Base-by-base conservation (phyloP, 768 basidiomycete genomes). In the Rhizopogon salebrosus region DNA sequence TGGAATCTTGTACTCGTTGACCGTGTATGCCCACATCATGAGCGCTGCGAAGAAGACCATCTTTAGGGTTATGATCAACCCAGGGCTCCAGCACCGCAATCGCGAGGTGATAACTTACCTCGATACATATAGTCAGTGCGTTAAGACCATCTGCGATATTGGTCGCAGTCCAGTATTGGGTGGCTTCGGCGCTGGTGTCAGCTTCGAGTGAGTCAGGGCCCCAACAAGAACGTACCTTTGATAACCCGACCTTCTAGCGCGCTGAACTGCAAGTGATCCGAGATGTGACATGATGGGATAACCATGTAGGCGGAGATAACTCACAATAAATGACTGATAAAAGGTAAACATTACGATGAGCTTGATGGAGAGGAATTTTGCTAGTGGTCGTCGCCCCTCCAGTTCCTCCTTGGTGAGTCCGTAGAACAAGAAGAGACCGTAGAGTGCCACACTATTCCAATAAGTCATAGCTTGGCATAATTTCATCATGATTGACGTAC, bases 281-380 rank as follows among this genome's bases (percentile, higher is more conserved):
- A 55, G 35, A 39, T 1, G 8, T 13, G 36, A 26, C 20, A 41
- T 45, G 16, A 31, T n/a, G 40, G 18, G 31, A 29, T 16, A 16
- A 22, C 22, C 2, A 13, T 0, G 10, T 16, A 16, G 26, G 10
- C 8, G 16, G 9, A n/a, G 2, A 48, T 3, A 23, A 70, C 84
- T 50, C 61, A 87, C 85, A 48, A 90, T 67, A 60, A 92, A 87
- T 1, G 79, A 75, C 62, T 94, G 93, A 66, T 94, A 95, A 68
- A 90, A 94, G 0, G 91, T 92, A 65, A 88, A 83, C 81, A 92
- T 84, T 40, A 92, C 87, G 43, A 92, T 87, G 27, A 89, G 70
- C 67, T 95, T 95, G 73, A 95, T 93, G 3, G 82, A 72, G 55
- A 95, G 64, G 67, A 95, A 95, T 72, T 95, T 95, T 23, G 85